Base-by-base conservation (phyloP, 257 asterid genomes). In the Nicotiana undulata region DNA sequence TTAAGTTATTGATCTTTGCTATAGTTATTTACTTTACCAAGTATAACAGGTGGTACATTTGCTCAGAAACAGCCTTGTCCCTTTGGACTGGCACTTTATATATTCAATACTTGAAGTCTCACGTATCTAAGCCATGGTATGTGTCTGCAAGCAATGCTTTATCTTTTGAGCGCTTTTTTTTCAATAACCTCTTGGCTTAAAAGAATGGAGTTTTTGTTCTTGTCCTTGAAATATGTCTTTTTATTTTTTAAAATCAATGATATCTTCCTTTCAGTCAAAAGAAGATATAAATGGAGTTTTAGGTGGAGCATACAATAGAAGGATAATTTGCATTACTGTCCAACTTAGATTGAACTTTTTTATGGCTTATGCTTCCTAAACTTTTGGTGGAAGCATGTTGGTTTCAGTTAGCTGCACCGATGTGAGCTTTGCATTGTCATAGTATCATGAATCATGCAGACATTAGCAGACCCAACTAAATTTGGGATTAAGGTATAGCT, bases 31-130 rank as follows among this genome's bases (percentile, higher is more conserved):
- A 72, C 40, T 56, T 44, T 72, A 22, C 78, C 61, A 24, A 72
- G 24, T 83, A 75, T 67, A 74, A 82, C 89, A 96, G 99, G 99
- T 96, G 96, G 98, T 96, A 94, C 90, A 88, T 96, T 84, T 91
- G 80, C 80, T 94, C 85, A 89, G 99, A 96, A 89, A 85, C 98
- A 76, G 92, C 90, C 32, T 82, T 96, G 88, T 87, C 92, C 86
- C 80, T 92, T 80, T 96, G 99, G 99, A 96, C 99, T 59, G 76
- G 90, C 87, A 86, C 89, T 76, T 86, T 94, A 86, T 96, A 92
- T 88, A 86, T 94, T 51, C 78, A 86, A 31, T 94, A 86, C 89
- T 93, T 96, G 78, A 88, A 88, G 86, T 87, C 92, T 76, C 83
- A 90, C 80, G 85, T 91, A 84, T 53, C 89, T 65, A 91, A 90